Conservation (phyloP, 1,284 basidiomycete species). For the Ganoderma meredithae region DNA sequence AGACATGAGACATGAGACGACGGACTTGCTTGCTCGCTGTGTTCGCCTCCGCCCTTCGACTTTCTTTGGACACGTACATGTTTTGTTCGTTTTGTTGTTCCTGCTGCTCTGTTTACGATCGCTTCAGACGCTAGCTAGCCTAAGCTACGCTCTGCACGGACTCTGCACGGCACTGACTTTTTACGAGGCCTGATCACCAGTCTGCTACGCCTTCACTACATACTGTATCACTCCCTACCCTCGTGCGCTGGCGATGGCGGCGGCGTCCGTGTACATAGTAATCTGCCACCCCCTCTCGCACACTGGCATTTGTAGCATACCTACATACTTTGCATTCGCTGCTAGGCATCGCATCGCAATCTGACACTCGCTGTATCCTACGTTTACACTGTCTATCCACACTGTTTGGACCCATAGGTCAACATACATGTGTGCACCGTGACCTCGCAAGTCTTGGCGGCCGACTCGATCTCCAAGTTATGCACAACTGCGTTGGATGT, state of each 20-base stretch:
- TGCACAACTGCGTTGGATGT: too few relatives aligned
- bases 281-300: background rate
- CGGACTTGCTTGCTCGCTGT: constrained; percentile 6
- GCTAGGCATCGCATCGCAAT: constrained; percentile 9
- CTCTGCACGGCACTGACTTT: constrained; percentile 14
- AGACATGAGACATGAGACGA: too few relatives aligned
- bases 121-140: background rate
- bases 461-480: too few relatives aligned
- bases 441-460: background rate
- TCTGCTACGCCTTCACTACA: background rate
- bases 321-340: constrained; percentile 2
- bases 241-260: background rate
- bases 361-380: constrained; percentile 8
- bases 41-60: constrained; percentile 24
- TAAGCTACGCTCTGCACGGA: constrained; percentile 21
- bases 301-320: constrained; percentile 5
- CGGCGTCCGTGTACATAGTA: constrained; percentile 2
- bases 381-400: constrained; percentile 5
- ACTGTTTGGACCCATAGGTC: background rate
- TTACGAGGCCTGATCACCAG: constrained; percentile 10
- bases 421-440: background rate
- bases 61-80: constrained; percentile 27
- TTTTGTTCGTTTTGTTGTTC: background rate
- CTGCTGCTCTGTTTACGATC: background rate
- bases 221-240: background rate